A percentile compares a stretch with the other conserved stretches of the same genome.
Conservation (phyloP, 306 rosid genomes). For the Quercus aquifolioides region DNA sequence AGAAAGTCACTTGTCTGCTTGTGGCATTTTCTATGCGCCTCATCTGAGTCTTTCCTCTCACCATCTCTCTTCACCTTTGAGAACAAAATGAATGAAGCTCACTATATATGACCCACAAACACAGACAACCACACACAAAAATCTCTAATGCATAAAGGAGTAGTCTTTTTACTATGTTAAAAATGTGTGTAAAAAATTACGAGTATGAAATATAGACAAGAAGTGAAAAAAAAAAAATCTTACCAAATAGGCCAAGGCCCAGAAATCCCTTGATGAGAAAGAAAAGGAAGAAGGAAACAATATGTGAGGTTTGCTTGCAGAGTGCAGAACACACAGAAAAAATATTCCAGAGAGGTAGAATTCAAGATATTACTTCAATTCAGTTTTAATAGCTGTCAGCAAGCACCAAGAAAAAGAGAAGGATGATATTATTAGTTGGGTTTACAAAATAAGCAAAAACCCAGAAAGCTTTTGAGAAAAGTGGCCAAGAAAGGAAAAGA, state of each 20-base stretch:
- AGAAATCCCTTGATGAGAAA: conserved; percentile 14
- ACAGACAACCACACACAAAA: background rate
- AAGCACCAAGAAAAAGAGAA: background rate
- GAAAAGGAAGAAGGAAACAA: background rate
- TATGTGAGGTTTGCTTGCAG: background rate
- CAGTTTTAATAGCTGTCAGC: background rate
- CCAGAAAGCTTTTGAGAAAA: background rate
- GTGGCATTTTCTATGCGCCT: conserved; percentile 84
- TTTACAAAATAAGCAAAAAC: background rate
- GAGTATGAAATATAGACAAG: background rate
- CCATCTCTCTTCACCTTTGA: conserved; percentile 45
- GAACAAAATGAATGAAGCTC: background rate
- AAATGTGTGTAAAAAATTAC: background rate
- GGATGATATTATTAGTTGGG: too few relatives aligned
- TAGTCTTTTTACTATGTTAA: background rate
- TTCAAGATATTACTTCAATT: background rate
- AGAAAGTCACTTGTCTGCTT: conserved; percentile 87
- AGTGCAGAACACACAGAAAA: background rate
- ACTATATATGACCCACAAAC: background rate
- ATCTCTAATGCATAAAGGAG: background rate
- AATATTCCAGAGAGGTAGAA: background rate
- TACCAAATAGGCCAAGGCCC: conserved; percentile 15
- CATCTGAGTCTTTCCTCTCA: conserved; percentile 90
- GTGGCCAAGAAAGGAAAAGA: background rate
- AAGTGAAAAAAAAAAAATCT: conserved; percentile 13